phyloP scores from a whole-genome alignment of 192 early-diverging fungal genomes.

The Linnemannia hyalina region DNA sequence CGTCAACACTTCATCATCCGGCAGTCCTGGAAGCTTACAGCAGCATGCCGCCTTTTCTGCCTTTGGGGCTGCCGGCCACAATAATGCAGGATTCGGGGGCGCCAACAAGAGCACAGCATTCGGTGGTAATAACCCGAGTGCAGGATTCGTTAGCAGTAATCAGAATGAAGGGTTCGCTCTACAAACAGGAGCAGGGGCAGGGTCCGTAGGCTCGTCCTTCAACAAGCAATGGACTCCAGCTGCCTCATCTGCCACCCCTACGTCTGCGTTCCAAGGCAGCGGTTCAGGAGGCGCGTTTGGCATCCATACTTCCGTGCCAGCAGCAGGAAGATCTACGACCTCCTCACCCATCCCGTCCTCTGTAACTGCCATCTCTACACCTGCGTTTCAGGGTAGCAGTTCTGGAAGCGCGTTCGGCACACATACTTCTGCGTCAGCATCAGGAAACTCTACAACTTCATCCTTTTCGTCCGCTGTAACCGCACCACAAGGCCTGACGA shows the following conservation, averaged over 20 bases:
- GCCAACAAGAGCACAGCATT: background rate
- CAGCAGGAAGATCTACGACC: background rate
- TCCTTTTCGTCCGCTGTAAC: background rate
- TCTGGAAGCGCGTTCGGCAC: slow-evolving; percentile 19
- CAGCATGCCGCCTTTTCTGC: background rate
- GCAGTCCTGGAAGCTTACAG: background rate
- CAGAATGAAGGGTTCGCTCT: background rate
- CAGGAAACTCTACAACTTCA: background rate
- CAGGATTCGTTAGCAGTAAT: background rate
- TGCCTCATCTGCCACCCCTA: background rate
- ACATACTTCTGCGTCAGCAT: background rate
- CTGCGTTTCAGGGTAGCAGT: background rate
- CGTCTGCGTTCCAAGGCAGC: background rate
- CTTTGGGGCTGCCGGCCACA: background rate
- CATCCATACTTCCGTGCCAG: background rate
- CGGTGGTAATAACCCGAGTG: background rate
- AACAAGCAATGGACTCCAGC: background rate
- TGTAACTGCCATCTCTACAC: background rate
- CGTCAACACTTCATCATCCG: background rate
- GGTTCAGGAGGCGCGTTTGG: slow-evolving; percentile 16
- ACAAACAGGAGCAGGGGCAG: background rate
- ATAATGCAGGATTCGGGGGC: background rate
- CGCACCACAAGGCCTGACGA: background rate
- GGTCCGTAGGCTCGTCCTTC: background rate
- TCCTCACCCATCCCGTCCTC: background rate